These are phyloP conservation scores for Fusarium equiseti DNA, from an alignment of 2,329 filamentous ascomycete species.

Conservation along the genomic window DNA sequence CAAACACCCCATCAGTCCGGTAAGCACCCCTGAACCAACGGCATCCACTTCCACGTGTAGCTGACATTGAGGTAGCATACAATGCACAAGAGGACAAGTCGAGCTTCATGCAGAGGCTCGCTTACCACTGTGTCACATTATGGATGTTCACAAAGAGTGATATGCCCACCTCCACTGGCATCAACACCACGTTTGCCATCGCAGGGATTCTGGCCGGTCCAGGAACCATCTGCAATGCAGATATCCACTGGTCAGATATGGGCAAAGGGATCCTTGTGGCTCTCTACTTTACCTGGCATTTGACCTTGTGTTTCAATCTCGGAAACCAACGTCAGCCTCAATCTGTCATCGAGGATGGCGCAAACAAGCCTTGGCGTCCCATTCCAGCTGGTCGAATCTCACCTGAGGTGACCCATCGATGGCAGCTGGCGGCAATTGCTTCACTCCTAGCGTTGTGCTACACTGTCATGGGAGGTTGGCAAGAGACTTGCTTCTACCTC, in stretches of 20 bases:
- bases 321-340: conserved; percentile 54
- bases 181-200: conserved; percentile 37
- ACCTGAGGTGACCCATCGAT: conserved; percentile 36
- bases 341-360: conserved; percentile 52
- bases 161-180: conserved; percentile 36
- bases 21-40: conserved; percentile 26
- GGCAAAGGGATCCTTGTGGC: conserved; percentile 37
- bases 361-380: conserved; percentile 57
- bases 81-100: conserved; percentile 7
- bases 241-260: conserved; percentile 27
- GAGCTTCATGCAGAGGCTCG: conserved; percentile 17
- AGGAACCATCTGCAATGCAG: conserved; percentile 25
- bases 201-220: conserved; percentile 34
- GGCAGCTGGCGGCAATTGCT: conserved; percentile 45
- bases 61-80: conserved; percentile 26
- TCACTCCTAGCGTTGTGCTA: conserved; percentile 36
- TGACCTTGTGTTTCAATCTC: conserved; percentile 51
- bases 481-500: conserved; percentile 49
- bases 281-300: conserved; percentile 40
- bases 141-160: conserved; percentile 41
- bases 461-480: conserved; percentile 38
- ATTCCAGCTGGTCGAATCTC: conserved; percentile 48
- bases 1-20: conserved; percentile 25
- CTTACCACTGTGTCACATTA: conserved; percentile 32
- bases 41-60: conserved; percentile 7